A percentile compares a stretch with the other conserved stretches of the same genome.
Conservation (phyloP, 2,329 filamentous ascomycete genomes). For the Stemphylium lycopersici region DNA sequence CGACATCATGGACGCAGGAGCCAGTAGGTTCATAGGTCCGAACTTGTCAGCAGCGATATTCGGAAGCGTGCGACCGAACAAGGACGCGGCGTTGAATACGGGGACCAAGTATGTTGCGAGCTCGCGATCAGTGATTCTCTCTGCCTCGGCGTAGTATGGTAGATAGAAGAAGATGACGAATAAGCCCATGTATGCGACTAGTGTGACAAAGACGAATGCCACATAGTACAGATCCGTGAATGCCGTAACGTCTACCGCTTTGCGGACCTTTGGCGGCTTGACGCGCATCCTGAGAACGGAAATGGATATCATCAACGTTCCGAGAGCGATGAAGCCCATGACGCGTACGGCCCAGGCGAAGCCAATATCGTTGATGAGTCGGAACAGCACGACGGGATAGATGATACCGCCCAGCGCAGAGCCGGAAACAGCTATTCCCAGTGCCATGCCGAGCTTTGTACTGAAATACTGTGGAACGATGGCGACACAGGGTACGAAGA, state of each 20-base stretch:
- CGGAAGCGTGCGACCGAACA: slow-evolving; percentile 49
- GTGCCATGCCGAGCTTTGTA: slow-evolving; percentile 52
- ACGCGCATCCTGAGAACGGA: slow-evolving; percentile 53
- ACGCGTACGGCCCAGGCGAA: slow-evolving; percentile 69
- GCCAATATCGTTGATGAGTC: slow-evolving; percentile 63
- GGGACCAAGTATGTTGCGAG: slow-evolving; percentile 72
- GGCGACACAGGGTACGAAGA: slow-evolving; percentile 55
- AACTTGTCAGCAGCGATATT: not conserved
- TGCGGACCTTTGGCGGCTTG: slow-evolving; percentile 50
- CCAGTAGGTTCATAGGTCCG: no score
- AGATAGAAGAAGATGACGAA: slow-evolving; percentile 59
- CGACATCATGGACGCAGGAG: no score
- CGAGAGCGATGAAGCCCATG: slow-evolving; percentile 67
- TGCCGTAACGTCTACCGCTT: slow-evolving; percentile 52
- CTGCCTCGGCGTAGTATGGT: slow-evolving; percentile 63
- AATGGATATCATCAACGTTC: slow-evolving; percentile 52
- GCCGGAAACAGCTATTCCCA: slow-evolving; percentile 54
- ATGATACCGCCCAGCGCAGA: slow-evolving; percentile 54
- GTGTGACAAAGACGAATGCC: slow-evolving; percentile 50
- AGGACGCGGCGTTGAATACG: slow-evolving; percentile 66
- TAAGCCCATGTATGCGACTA: slow-evolving; percentile 56
- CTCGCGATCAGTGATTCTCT: slow-evolving; percentile 58
- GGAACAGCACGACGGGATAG: slow-evolving; percentile 63
- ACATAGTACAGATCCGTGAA: slow-evolving; percentile 52
- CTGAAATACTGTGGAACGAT: slow-evolving; percentile 58